A percentile compares a stretch with the other conserved stretches of the same genome.
phyloP scores from a whole-genome alignment of 805 yeast species.

The Starmerella asiatica region DNA sequence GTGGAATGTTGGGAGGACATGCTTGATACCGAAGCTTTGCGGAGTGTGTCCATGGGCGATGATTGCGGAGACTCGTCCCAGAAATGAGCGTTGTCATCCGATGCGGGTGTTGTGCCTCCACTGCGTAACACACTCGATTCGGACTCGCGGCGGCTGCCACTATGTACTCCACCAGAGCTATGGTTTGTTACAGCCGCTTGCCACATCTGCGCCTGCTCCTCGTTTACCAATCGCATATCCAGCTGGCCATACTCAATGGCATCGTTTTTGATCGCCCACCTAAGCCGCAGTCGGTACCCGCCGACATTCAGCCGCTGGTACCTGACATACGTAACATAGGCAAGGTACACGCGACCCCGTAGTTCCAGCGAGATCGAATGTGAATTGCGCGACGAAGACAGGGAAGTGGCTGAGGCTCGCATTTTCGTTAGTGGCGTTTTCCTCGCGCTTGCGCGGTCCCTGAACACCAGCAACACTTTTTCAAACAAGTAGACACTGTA shows the following conservation, averaged over 20 bases:
- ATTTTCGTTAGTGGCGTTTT: constrained; percentile 39
- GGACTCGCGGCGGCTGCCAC: constrained; percentile 4
- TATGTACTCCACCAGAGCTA: neutral
- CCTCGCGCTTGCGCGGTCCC: constrained; percentile 40
- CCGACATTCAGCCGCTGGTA: constrained; percentile 23
- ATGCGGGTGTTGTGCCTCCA: constrained; percentile 1
- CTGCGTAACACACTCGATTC: constrained; percentile 1
- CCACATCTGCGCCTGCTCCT: constrained; percentile 78
- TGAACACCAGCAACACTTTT: constrained; percentile 48
- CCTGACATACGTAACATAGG: constrained; percentile 42
- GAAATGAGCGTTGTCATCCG: constrained; percentile 12
- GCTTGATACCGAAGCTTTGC: constrained; percentile 16
- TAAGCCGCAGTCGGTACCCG: constrained; percentile 23
- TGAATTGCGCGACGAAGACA: constrained; percentile 8
- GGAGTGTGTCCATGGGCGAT: constrained; percentile 17
- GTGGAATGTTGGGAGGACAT: constrained; percentile 13
- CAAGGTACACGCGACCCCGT: constrained; percentile 70
- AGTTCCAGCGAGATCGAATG: constrained; percentile 36
- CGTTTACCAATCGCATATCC: constrained; percentile 66
- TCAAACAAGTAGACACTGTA: constrained; percentile 85
- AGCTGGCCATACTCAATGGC: constrained; percentile 77
- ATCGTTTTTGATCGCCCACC: constrained; percentile 36
- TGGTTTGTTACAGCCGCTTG: constrained; percentile 28
- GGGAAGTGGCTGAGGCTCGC: constrained; percentile 28
- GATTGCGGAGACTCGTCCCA: constrained; percentile 12